A percentile compares a stretch with the other conserved stretches of the same genome.
These are phyloP conservation scores for Saccharomycopsis crataegensis DNA, from an alignment of 1,139 yeast species.

Conservation along the genomic window DNA sequence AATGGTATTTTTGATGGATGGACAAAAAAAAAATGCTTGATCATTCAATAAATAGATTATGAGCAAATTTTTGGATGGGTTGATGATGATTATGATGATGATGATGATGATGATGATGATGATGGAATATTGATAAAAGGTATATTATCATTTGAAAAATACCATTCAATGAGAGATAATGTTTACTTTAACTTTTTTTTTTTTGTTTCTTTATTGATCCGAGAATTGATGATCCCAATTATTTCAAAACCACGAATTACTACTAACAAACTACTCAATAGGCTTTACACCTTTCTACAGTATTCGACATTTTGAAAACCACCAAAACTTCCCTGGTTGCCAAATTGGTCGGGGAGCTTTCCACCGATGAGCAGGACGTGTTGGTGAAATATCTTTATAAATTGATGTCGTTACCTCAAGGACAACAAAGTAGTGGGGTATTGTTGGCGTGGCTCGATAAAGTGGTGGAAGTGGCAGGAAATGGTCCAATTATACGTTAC, in stretches of 20 bases:
- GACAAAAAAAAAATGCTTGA: too few relatives aligned
- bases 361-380: conserved; percentile 62
- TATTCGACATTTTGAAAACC: conserved; percentile 67
- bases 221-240: neutral
- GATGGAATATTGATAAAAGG: too few relatives aligned
- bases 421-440: conserved; percentile 82
- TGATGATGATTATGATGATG: too few relatives aligned
- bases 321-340: conserved; percentile 70
- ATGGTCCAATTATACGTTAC: conserved; percentile 82
- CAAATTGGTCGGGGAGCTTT: conserved; percentile 49
- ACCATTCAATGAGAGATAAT: too few relatives aligned
- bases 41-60: too few relatives aligned
- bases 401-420: conserved; percentile 70
- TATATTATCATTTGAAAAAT: too few relatives aligned
- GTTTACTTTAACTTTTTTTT: too few relatives aligned
- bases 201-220: too few relatives aligned
- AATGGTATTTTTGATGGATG: too few relatives aligned
- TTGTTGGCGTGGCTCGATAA: conserved; percentile 90
- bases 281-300: conserved; percentile 43
- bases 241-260: neutral
- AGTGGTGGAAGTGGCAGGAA: conserved; percentile 74
- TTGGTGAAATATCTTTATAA: conserved; percentile 81
- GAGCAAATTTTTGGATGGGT: too few relatives aligned
- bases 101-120: too few relatives aligned
- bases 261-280: conserved; percentile 21